These are phyloP conservation scores for Aegilops umbellulata DNA, from an alignment of 176 grass and related monocot genomes.

Conservation along the genomic window DNA sequence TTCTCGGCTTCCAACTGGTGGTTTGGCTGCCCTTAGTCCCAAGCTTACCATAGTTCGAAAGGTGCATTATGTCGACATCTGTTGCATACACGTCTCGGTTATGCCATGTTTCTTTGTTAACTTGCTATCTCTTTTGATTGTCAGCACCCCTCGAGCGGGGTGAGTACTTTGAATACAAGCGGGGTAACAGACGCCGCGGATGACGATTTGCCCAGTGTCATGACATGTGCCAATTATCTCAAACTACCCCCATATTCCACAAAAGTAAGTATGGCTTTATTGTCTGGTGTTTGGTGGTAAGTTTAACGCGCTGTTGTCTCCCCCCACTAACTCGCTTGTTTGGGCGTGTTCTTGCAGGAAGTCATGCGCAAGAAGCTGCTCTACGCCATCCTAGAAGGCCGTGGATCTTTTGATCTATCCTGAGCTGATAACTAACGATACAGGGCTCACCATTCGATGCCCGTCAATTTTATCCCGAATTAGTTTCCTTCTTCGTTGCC, in stretches of 20 bases:
- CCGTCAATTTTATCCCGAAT: slow-evolving; percentile 32
- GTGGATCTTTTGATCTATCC: slow-evolving; percentile 94
- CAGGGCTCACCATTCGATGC: slow-evolving; percentile 28
- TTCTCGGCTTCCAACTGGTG: slow-evolving; percentile 90
- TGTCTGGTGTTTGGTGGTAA: not conserved
- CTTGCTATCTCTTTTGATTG: slow-evolving; percentile 12
- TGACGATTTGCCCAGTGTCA: slow-evolving; percentile 91
- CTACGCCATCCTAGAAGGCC: slow-evolving; percentile 88
- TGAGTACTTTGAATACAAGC: slow-evolving; percentile 48
- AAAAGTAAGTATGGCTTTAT: slow-evolving; percentile 57
- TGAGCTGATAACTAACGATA: slow-evolving; percentile 51
- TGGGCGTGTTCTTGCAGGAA: slow-evolving; percentile 42
- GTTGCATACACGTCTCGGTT: not conserved
- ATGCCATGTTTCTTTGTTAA: slow-evolving; percentile 3
- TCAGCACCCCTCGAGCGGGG: slow-evolving; percentile 65
- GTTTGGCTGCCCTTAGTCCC: slow-evolving; percentile 78
- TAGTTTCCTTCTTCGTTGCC: slow-evolving; percentile 40
- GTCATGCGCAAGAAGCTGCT: slow-evolving; percentile 86
- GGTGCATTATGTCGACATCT: slow-evolving; percentile 37
- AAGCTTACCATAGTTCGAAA: slow-evolving; percentile 94
- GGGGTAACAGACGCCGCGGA: slow-evolving; percentile 60
- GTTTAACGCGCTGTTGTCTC: not conserved
- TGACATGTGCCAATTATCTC: slow-evolving; percentile 97
- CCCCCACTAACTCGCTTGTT: not conserved
- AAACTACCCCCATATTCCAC: slow-evolving; percentile 88